phyloP scores from a whole-genome alignment of 139 green algal species.

The Coelastrella sp. region DNA sequence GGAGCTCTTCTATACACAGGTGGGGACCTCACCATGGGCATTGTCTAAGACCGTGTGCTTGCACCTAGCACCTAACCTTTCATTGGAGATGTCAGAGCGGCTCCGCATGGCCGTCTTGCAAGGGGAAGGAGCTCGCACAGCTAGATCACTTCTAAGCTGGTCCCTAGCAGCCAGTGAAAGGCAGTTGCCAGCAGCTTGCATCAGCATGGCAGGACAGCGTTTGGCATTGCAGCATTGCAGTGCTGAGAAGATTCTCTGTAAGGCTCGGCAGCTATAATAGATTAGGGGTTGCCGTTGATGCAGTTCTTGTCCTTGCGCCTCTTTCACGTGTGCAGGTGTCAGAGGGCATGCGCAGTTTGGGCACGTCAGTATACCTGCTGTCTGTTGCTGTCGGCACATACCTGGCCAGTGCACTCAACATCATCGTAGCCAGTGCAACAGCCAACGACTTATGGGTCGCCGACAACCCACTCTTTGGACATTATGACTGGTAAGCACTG shows the following conservation, averaged over 20 bases:
- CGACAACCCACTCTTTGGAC: slow-evolving; percentile 46
- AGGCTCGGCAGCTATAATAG: too few species aligned
- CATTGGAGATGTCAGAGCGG: too few species aligned
- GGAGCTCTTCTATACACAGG: slow-evolving; percentile 20
- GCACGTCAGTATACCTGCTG: slow-evolving; percentile 56
- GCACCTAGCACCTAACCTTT: too few species aligned
- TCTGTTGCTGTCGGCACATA: slow-evolving; percentile 58
- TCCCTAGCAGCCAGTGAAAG: too few species aligned
- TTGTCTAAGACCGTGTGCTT: too few species aligned
- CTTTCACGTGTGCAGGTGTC: slow-evolving; percentile 49
- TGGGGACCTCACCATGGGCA: background rate
- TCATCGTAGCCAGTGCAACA: slow-evolving; percentile 14
- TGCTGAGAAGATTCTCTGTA: too few species aligned
- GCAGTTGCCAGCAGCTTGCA: too few species aligned
- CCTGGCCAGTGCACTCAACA: slow-evolving; percentile 49
- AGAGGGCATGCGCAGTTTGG: slow-evolving; percentile 55
- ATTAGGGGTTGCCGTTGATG: too few species aligned
- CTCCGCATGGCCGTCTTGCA: too few species aligned
- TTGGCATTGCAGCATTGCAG: background rate
- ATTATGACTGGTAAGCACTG: slow-evolving; percentile 43
- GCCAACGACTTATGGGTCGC: slow-evolving; percentile 36
- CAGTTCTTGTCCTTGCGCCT: too few species aligned
- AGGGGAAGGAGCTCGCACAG: too few species aligned
- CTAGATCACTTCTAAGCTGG: too few species aligned
- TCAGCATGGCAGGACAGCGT: background rate